Evolutionary conservation across 768 basidiomycete species (phyloP).

Genomic region (Mycena latifolia): DNA sequence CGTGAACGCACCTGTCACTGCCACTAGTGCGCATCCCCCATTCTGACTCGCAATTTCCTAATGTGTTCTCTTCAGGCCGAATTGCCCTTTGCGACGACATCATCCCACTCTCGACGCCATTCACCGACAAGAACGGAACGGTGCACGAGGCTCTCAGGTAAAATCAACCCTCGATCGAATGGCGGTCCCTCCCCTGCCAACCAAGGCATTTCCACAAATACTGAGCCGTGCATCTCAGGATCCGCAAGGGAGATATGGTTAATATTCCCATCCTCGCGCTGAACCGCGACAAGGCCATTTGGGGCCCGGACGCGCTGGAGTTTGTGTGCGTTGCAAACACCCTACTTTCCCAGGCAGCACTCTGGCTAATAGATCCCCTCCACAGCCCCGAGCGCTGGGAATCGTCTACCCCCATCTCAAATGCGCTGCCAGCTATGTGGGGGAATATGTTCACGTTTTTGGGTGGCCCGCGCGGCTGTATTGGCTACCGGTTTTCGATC

Average conservation of each 20-base stretch:
- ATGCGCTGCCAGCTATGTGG: too few relatives aligned
- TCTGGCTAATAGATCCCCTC: not conserved
- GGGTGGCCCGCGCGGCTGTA: too few relatives aligned
- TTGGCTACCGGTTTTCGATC: too few relatives aligned
- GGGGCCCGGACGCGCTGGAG: too few relatives aligned
- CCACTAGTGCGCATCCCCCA: not conserved
- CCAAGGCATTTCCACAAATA: not conserved
- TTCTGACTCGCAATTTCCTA: too few relatives aligned
- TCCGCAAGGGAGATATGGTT: constrained; percentile 13
- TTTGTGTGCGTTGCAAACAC: too few relatives aligned
- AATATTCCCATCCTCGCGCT: constrained; percentile 37
- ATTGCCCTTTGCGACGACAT: constrained; percentile 48
- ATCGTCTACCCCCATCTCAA: not conserved
- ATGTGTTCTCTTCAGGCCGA: constrained; percentile 24
- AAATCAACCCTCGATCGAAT: too few relatives aligned
- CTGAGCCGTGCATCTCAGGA: not conserved
- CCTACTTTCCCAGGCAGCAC: too few relatives aligned
- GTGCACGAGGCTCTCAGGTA: constrained; percentile 39
- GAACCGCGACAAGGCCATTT: constrained; percentile 43
- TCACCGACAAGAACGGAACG: constrained; percentile 44
- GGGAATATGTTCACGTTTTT: too few relatives aligned
- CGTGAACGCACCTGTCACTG: constrained; percentile 3
- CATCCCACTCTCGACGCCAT: constrained; percentile 48
- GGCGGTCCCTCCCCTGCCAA: too few relatives aligned
- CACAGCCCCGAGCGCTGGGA: not conserved